Conservation (phyloP, 495 filamentous ascomycete species). For the Cercophora newfieldiana region DNA sequence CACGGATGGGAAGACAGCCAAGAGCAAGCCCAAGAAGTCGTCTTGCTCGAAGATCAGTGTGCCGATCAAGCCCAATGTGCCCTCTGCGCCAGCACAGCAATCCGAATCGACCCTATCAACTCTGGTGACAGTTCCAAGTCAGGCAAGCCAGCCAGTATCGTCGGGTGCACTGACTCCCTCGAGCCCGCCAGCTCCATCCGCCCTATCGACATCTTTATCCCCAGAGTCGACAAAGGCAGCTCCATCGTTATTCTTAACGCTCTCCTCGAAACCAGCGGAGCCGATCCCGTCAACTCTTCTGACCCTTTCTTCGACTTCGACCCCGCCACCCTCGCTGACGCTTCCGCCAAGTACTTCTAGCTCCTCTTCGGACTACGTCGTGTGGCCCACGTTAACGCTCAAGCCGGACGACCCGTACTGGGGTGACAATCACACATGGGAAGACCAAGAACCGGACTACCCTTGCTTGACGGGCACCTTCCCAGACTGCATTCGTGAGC, state of each 20-base stretch:
- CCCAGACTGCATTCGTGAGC: constrained; percentile 39
- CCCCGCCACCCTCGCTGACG: not conserved
- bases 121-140: not conserved
- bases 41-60: not conserved
- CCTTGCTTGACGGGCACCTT: constrained; percentile 33
- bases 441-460: constrained; percentile 23
- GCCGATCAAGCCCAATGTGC: not conserved
- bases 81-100: not conserved
- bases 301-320: not conserved
- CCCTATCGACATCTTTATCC: too few species aligned
- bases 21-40: not conserved
- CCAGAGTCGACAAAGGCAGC: too few species aligned
- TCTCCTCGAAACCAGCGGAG: too few species aligned
- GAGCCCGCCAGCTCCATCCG: not conserved
- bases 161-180: not conserved
- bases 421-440: not conserved
- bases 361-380: not conserved
- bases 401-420: constrained; percentile 22
- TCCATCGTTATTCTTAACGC: too few species aligned
- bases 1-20: not conserved
- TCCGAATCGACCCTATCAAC: not conserved
- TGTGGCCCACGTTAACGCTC: constrained; percentile 12
- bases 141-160: not conserved
- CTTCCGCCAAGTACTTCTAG: not conserved
- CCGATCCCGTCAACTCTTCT: too few species aligned